Evolutionary conservation across 2,329 filamentous ascomycete genomes (phyloP).

Genomic region (Lomentospora prolificans): DNA sequence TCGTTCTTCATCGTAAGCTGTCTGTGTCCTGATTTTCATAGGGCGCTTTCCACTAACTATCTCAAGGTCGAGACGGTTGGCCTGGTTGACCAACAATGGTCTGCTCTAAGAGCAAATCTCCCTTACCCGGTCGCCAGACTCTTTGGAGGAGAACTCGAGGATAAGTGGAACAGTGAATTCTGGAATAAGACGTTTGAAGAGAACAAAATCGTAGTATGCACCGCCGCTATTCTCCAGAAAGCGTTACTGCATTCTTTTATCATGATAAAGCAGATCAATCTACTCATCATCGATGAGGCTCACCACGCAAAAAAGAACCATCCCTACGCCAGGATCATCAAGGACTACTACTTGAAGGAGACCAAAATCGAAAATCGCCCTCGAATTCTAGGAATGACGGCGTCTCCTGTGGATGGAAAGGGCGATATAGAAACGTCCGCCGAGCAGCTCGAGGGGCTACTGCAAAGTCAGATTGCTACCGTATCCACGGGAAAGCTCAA

Average conservation of each 20-base stretch:
- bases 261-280: constrained; percentile 71
- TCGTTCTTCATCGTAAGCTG: constrained; percentile 71
- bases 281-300: constrained; percentile 91
- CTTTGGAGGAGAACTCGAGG: constrained; percentile 57
- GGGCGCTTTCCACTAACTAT: neutral
- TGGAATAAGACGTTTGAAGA: constrained; percentile 44
- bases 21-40: neutral
- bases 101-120: constrained; percentile 72
- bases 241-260: constrained; percentile 73
- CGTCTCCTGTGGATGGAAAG: constrained; percentile 82
- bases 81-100: constrained; percentile 80
- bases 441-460: constrained; percentile 60
- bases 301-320: constrained; percentile 95
- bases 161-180: constrained; percentile 29
- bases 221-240: constrained; percentile 74
- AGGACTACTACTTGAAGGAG: constrained; percentile 63
- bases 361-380: constrained; percentile 43
- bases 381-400: constrained; percentile 90
- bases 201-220: constrained; percentile 84
- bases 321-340: constrained; percentile 81
- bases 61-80: constrained; percentile 71
- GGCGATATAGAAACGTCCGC: constrained; percentile 63
- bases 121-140: constrained; percentile 65
- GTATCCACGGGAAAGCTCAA: constrained; percentile 31
- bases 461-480: constrained; percentile 79